Base-by-base conservation (phyloP, 1,139 yeast genomes). In the Candida pseudocylindracea region DNA sequence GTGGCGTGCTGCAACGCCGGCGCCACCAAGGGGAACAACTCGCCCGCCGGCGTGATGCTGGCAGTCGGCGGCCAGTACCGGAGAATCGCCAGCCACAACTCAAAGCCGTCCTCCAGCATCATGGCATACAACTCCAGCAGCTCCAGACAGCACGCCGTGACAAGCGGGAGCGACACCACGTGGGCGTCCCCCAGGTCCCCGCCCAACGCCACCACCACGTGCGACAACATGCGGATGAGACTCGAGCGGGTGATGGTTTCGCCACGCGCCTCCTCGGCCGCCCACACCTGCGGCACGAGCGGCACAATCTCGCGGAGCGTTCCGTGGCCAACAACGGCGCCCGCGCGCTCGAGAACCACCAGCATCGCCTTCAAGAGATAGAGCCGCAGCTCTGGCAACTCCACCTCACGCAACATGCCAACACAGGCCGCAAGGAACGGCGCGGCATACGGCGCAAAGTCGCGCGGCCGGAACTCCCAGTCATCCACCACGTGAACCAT, bases 21-120 rank as follows among this genome's bases (percentile, higher is more conserved):
- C 2, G 66, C 50, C 13, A 71, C 45, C 36, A 67, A 46, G 3
- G 60, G 63, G 36, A 72, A 58, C 26, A 60, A 42, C 20, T 55
- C 53, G 5, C 63, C 44, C 8, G 52, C 51, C 31, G 43, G 41
- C 6, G 46, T 43, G 15, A 43, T 41, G 13, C 42, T 46, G 28
- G 42, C 45, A 2, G 42, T 41, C 24, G 45, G 34, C 1, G 71
- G 71, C 32, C 53, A 49, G 34, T 73, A 72, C 37, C 72, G 78
- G 33, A 85, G 50, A 4, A 81, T 46, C 0, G 75, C 62, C 29
- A 67, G 56, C 95, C 96, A 85, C 33, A 88, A 55, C 34, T 80
- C 92, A 44, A 70, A 70, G 0, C 93, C 95, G 50, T 88, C 98
- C 45, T 88, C 96, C 26, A 76, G 60, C 9, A 88, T 50, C 33